Evolutionary conservation across 768 basidiomycete species (phyloP).

Genomic region (Lactarius vividus): DNA sequence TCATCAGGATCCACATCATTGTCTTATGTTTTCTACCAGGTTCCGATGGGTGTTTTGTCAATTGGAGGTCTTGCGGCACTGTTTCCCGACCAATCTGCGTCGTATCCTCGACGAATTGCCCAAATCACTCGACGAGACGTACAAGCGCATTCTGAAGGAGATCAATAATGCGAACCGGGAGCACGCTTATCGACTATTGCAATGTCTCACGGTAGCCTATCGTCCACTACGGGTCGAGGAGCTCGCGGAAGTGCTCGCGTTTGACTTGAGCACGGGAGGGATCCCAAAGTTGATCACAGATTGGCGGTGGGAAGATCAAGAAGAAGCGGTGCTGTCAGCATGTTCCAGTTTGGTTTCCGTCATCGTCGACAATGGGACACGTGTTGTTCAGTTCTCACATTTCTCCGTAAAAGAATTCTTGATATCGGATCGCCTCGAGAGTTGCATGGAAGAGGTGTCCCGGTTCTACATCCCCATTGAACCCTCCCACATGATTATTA

Average conservation of each 20-base stretch:
- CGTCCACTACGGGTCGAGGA: background rate
- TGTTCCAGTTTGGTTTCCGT: background rate
- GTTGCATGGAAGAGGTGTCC: background rate
- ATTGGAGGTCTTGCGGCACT: slow-evolving; percentile 1
- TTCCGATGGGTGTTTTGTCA: slow-evolving; percentile 12
- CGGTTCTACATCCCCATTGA: background rate
- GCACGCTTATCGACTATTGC: background rate
- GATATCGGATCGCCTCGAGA: background rate
- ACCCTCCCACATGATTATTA: background rate
- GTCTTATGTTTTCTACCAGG: background rate
- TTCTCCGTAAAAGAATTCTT: background rate
- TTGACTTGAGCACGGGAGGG: background rate
- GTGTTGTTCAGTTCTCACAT: background rate
- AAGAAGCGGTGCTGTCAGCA: background rate
- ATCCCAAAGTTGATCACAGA: background rate
- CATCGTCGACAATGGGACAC: background rate
- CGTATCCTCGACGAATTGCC: background rate
- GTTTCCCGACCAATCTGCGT: background rate
- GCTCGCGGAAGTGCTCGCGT: background rate
- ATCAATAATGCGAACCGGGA: background rate
- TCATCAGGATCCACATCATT: too few relatives aligned
- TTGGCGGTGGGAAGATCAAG: background rate
- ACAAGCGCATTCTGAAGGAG: background rate
- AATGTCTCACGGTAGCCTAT: background rate
- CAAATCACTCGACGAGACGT: background rate